Percentiles rank a stretch among this genome's conserved stretches.
These are phyloP conservation scores for Astragalus glycyphyllos DNA, from an alignment of 306 rosid genomes.

Conservation along the genomic window DNA sequence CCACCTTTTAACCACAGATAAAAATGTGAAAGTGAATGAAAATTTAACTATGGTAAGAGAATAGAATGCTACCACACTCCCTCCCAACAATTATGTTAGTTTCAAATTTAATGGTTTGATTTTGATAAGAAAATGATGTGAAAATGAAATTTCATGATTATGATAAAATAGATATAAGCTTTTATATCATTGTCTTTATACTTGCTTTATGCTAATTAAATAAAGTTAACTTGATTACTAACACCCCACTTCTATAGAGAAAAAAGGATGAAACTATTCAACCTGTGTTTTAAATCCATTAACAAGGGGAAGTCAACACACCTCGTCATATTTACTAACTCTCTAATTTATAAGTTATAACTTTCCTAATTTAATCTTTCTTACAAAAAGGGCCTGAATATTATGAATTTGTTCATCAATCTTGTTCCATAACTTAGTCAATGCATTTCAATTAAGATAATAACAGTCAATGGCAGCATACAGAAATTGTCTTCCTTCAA, in stretches of 20 bases:
- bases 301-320: conserved; percentile 37
- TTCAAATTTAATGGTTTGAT: conserved; percentile 23
- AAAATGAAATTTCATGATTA: conserved; percentile 35
- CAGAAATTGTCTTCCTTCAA: conserved; percentile 18
- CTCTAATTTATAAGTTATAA: background rate
- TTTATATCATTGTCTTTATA: conserved; percentile 23
- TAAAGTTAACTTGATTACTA: conserved; percentile 36
- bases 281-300: conserved; percentile 40
- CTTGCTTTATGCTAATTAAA: conserved; percentile 29
- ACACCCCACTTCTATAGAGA: conserved; percentile 14
- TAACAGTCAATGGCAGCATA: background rate
- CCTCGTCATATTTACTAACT: conserved; percentile 31
- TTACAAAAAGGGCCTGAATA: conserved; percentile 8
- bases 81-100: conserved; percentile 23
- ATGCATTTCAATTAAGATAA: conserved; percentile 8
- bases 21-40: too few relatives aligned
- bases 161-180: conserved; percentile 4
- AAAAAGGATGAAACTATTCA: conserved; percentile 30
- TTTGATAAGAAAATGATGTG: conserved; percentile 15
- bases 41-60: background rate
- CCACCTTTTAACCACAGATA: too few relatives aligned
- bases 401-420: background rate
- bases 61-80: conserved; percentile 1
- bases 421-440: conserved; percentile 7
- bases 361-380: conserved; percentile 12